Conservation (phyloP, 2,329 filamentous ascomycete species). For the Penicillium aurantiogriseum region DNA sequence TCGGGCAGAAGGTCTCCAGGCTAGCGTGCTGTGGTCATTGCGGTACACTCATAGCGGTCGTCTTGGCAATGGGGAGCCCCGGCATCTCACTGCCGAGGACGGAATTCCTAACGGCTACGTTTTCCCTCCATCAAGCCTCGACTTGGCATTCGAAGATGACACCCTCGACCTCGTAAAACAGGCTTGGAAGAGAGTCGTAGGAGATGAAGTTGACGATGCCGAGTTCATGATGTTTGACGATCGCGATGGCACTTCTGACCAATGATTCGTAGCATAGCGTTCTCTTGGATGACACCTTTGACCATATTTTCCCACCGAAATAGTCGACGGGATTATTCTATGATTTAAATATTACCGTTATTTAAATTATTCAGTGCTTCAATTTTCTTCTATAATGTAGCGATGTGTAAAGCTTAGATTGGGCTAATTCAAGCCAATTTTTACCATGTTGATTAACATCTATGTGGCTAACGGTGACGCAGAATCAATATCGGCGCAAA, state of each 20-base stretch:
- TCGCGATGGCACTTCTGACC: slow-evolving; percentile 60
- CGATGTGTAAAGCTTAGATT: background rate
- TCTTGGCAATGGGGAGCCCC: slow-evolving; percentile 14
- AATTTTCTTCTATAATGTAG: background rate
- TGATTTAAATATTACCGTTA: background rate
- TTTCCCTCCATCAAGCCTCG: slow-evolving; percentile 60
- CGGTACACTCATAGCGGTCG: slow-evolving; percentile 51
- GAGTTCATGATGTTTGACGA: slow-evolving; percentile 79
- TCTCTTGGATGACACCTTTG: background rate
- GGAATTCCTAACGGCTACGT: slow-evolving; percentile 49
- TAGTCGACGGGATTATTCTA: background rate
- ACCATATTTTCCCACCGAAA: background rate
- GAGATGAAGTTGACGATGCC: slow-evolving; percentile 49
- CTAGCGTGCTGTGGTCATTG: slow-evolving; percentile 52
- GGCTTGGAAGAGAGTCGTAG: slow-evolving; percentile 67
- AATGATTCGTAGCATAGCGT: slow-evolving; percentile 37
- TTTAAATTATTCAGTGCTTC: background rate
- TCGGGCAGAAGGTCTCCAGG: slow-evolving; percentile 32
- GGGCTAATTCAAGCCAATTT: background rate
- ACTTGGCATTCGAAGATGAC: slow-evolving; percentile 72
- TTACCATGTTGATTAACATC: background rate
- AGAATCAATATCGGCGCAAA: slow-evolving; percentile 20
- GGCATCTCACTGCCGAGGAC: slow-evolving; percentile 16
- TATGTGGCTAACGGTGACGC: background rate
- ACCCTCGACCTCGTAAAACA: slow-evolving; percentile 65